Evolutionary conservation across 1,284 basidiomycete species (phyloP).

Genomic region (Pisolithus thermaeus): DNA sequence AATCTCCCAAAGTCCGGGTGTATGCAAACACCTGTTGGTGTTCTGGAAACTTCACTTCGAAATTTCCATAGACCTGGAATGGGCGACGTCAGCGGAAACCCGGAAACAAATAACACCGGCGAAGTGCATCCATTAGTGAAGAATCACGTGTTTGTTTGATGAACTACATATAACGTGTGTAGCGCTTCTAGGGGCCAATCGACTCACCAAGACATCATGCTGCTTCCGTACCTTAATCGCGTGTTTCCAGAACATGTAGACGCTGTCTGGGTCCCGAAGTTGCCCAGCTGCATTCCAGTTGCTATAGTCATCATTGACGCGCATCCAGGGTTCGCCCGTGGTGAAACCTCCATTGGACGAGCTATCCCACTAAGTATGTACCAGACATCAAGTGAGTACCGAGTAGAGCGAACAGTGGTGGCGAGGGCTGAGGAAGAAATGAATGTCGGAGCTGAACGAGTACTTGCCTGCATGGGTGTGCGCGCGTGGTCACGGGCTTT

Average conservation of each 20-base stretch:
- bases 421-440: not conserved
- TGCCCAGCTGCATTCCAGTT: slow-evolving; percentile 58
- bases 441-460: not conserved
- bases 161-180: not conserved
- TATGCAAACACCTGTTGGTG: slow-evolving; percentile 55
- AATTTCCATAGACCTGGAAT: slow-evolving; percentile 53
- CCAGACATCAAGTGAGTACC: not conserved
- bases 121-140: too few species aligned
- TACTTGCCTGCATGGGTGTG: slow-evolving; percentile 54
- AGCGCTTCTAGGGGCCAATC: not conserved
- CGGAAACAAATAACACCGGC: not conserved
- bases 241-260: slow-evolving; percentile 55
- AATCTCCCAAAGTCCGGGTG: slow-evolving; percentile 36
- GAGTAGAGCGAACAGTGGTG: not conserved
- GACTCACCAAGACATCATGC: slow-evolving; percentile 47
- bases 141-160: too few species aligned
- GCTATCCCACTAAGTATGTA: slow-evolving; percentile 49
- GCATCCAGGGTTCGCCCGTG: slow-evolving; percentile 67
- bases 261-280: slow-evolving; percentile 41
- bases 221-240: slow-evolving; percentile 50
- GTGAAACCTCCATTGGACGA: slow-evolving; percentile 60
- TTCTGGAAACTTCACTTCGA: slow-evolving; percentile 39
- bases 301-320: slow-evolving; percentile 63
- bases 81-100: not conserved
- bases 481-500: slow-evolving; percentile 71